A percentile compares a stretch with the other conserved stretches of the same genome.
These are phyloP conservation scores for Leccinum longicurvipes DNA, from an alignment of 768 basidiomycete genomes.

Conservation along the genomic window DNA sequence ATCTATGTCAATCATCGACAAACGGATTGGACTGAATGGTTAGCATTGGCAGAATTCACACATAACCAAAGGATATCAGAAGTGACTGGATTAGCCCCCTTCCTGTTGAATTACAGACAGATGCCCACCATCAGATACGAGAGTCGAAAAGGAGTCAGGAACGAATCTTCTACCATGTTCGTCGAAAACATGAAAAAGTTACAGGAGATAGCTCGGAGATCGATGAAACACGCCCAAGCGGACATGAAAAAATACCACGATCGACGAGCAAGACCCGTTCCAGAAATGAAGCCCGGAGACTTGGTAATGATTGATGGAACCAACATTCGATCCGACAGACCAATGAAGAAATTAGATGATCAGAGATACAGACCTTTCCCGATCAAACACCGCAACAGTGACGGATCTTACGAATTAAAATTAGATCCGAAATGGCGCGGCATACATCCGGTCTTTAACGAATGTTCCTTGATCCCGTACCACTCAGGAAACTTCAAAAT, in stretches of 20 bases:
- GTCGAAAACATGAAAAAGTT: not conserved
- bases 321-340: not conserved
- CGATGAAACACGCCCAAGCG: not conserved
- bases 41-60: not conserved
- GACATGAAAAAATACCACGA: not conserved
- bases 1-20: not conserved
- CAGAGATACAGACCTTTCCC: not conserved
- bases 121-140: too few relatives aligned
- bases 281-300: not conserved
- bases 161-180: not conserved
- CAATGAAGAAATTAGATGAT: not conserved
- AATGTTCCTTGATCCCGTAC: not conserved
- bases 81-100: not conserved
- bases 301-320: not conserved
- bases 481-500: not conserved
- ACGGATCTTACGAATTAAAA: not conserved
- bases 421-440: not conserved
- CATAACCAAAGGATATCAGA: not conserved
- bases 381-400: not conserved
- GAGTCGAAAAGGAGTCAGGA: too few relatives aligned
- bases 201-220: not conserved
- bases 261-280: too few relatives aligned
- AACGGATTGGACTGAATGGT: not conserved
- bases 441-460: not conserved
- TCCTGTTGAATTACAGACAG: not conserved